Evolutionary conservation across 345 rosid species (phyloP).

Genomic region (Chamaenerion angustifolium): DNA sequence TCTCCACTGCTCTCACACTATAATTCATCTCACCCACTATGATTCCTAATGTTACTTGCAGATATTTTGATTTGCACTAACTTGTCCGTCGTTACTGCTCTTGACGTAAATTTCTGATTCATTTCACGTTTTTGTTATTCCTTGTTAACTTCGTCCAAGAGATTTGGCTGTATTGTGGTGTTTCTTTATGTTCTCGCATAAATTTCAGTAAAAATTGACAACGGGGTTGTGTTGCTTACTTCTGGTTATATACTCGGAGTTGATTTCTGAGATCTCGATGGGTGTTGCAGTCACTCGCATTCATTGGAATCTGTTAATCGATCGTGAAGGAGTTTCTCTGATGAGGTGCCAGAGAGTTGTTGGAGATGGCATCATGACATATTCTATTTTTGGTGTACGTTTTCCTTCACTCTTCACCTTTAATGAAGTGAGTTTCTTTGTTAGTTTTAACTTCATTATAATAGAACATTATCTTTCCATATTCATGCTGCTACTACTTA

Average conservation of each 20-base stretch:
- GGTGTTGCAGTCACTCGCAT: background rate
- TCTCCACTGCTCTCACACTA: slow-evolving; percentile 2
- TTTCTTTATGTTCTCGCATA: too few species aligned
- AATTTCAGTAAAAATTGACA: background rate
- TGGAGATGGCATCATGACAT: slow-evolving; percentile 76
- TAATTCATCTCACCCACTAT: too few species aligned
- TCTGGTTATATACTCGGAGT: background rate
- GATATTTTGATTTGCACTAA: too few species aligned
- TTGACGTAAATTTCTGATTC: background rate
- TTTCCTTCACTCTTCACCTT: background rate
- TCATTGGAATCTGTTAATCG: too few species aligned
- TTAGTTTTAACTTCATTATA: background rate
- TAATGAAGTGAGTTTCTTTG: background rate
- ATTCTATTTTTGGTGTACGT: slow-evolving; percentile 77
- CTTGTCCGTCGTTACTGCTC: background rate
- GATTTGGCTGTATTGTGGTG: too few species aligned
- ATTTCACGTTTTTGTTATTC: too few species aligned
- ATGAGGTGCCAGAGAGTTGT: slow-evolving; percentile 46
- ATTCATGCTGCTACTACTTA: too few species aligned
- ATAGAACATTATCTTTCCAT: too few species aligned
- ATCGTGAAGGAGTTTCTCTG: too few species aligned
- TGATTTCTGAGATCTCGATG: slow-evolving; percentile 1
- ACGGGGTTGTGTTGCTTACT: background rate
- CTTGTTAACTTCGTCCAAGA: too few species aligned
- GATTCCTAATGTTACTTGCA: too few species aligned